Evolutionary conservation across 1,139 yeast genomes (phyloP), one percentile per base, ranked within the genome.

Genomic region (Saccharomycopsis hybrid): DNA sequence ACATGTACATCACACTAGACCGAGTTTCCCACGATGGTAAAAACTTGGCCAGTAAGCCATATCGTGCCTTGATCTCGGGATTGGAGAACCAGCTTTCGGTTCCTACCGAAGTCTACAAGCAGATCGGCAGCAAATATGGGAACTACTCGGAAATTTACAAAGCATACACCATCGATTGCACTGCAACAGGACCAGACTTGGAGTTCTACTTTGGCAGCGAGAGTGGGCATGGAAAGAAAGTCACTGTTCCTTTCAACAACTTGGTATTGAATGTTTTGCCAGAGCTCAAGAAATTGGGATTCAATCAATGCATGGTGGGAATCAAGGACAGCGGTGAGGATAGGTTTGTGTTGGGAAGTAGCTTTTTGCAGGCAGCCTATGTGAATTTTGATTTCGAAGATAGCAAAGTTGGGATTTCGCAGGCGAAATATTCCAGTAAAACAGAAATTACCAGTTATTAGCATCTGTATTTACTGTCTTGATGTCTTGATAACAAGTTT

Each of bases 351-450:
- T 58, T 77, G 37, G 85, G 85, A 5, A 83, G 78, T 59, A 73
- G 76, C 44, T 70, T 80, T 55, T 66, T 80, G 55, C 67, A 80
- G 52, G 67, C 66, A 55, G 77, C 76, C n/a, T 80, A 80, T 57
- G 68, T 76, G 47, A 82, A 78, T 27, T 80, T 70, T 53, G 82
- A 80, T 60, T 68, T 77, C 54, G 82, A 77, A 5, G 72, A 69
- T 53, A 59, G 62, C 43, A 70, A 73, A 56, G 67, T 78, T 28
- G 73, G 74, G 1, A 52, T 78, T 41, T 82, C 80, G 3, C 75
- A 68, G 50, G 73, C 67, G 2, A 62, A 62, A n/a, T 61, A 59
- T 51, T 57, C 63, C 41, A 36, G 48, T 39, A 50, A 47, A 18
- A 13, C 25, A 27, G 24, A 27, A 7, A 37, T 37, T 11, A 27